These are phyloP conservation scores for Cucumis melo DNA, from an alignment of 306 rosid species.

Conservation along the genomic window DNA sequence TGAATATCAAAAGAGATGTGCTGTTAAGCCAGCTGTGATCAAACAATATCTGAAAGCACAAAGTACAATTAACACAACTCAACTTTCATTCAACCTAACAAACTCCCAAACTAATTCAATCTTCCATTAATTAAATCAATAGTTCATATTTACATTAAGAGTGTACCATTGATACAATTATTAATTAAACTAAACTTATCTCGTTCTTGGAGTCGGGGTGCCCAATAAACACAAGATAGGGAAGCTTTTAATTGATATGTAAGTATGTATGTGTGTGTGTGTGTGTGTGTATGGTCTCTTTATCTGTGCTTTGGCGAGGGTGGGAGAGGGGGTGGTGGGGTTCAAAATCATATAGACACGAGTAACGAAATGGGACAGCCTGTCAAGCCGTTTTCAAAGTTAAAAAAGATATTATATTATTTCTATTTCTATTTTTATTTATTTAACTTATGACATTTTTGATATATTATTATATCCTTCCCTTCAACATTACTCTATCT, in stretches of 20 bases:
- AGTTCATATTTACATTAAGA: too few relatives aligned
- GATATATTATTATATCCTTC: background rate
- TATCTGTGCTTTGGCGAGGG: conserved; percentile 3
- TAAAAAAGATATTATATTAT: background rate
- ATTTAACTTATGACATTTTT: conserved; percentile 7
- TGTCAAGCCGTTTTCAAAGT: conserved; percentile 20
- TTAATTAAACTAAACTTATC: too few relatives aligned
- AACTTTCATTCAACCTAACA: background rate
- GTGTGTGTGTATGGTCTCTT: conserved; percentile 1
- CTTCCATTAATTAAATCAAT: too few relatives aligned
- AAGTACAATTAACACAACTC: background rate
- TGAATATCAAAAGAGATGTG: background rate
- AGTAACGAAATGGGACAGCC: conserved; percentile 48
- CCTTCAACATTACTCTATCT: background rate
- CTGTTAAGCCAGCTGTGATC: background rate
- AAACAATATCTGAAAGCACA: too few relatives aligned
- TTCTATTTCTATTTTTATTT: background rate
- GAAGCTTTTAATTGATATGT: too few relatives aligned
- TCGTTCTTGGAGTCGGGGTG: too few relatives aligned
- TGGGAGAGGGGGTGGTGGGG: conserved; percentile 1
- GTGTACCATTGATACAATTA: too few relatives aligned
- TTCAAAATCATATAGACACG: conserved; percentile 16
- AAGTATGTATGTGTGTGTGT: too few relatives aligned
- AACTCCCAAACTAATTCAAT: too few relatives aligned
- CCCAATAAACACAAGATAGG: too few relatives aligned